A percentile compares a stretch with the other conserved stretches of the same genome.
These are phyloP conservation scores for Gyromitra esculenta DNA, from an alignment of 2,329 filamentous ascomycete genomes.

Conservation along the genomic window DNA sequence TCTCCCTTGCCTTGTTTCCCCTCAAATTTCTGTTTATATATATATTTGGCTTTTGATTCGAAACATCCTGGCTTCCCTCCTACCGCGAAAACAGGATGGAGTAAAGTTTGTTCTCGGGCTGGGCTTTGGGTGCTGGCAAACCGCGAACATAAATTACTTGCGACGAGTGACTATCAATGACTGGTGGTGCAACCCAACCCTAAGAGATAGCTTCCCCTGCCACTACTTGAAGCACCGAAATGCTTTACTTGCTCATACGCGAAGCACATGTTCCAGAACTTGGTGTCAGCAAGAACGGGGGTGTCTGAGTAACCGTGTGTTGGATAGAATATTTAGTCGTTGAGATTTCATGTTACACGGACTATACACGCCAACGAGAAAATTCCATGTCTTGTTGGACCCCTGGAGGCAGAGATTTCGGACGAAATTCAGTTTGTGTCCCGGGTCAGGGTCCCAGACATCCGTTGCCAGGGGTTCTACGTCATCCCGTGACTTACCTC, in stretches of 20 bases:
- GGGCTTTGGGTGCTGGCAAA: too few species aligned
- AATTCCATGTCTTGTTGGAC: background rate
- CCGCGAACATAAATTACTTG: too few species aligned
- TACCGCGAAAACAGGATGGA: too few species aligned
- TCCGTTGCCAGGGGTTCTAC: background rate
- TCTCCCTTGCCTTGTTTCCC: background rate
- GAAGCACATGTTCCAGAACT: background rate
- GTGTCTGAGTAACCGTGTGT: background rate
- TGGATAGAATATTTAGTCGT: background rate
- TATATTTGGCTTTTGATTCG: too few species aligned
- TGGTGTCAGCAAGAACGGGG: background rate
- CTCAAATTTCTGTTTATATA: background rate
- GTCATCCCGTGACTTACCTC: slow-evolving; percentile 24
- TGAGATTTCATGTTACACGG: background rate
- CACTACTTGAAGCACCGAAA: too few species aligned
- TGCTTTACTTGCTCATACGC: background rate
- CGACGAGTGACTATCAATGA: too few species aligned
- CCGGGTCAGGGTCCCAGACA: background rate
- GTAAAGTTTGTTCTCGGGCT: too few species aligned
- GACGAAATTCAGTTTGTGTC: background rate
- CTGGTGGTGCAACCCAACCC: background rate
- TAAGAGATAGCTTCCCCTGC: too few species aligned
- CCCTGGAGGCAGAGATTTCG: background rate
- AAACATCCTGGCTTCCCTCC: too few species aligned
- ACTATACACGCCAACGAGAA: too few species aligned